Base-by-base conservation (phyloP, 176 grass and related monocot species). In the Stipa capillata region DNA sequence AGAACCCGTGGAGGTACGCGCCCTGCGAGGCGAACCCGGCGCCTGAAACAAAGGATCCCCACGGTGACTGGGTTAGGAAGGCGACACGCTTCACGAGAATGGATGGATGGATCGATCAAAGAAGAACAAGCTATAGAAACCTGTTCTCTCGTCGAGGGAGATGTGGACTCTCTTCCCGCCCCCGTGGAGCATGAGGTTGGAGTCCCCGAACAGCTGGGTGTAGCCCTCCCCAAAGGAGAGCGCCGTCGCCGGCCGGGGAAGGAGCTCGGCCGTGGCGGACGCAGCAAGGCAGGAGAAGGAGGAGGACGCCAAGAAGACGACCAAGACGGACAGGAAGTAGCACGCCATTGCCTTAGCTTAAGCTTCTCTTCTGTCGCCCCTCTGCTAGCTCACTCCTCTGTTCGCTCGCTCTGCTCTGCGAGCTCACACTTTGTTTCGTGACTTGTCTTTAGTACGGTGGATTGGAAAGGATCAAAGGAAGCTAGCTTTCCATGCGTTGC, bases 151-250 rank as follows among this genome's bases (percentile, higher is more conserved):
- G 73, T 97, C 86, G 58, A 97, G 94, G 75, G 94, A 78, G 84
- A 97, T 89, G 84, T 84, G 94, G 27, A 97, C 89, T 2, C 71
- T 69, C 73, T 65, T 90, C 8, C 94, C 94, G 60, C 62, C 86
- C 33, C 89, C 79, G 79, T 91, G 91, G 79, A 97, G 89, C 75
- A 85, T 83, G 74, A 97, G 89, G 74, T 97, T 97, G 80, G 89
- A 81, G 87, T 94, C 94, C 11, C 91, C 94, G 80, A 97, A 97
- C 56, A 94, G 84, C 89, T 94, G 91, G 31, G 91, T 94, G 73
- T 97, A 97, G 2, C 89, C 91, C 17, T 94, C 91, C 14, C 83
- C 58, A 65, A 97, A 97, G 37, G 91, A 86, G 79, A 97, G 81
- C 14, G n/a, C n/a, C 17, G 62, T 7, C 9, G 11, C 24, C 56